Percentiles rank a stretch among this genome's conserved stretches.
Evolutionary conservation across 805 yeast genomes (phyloP).

Genomic region (Geotrichum ghanense): DNA sequence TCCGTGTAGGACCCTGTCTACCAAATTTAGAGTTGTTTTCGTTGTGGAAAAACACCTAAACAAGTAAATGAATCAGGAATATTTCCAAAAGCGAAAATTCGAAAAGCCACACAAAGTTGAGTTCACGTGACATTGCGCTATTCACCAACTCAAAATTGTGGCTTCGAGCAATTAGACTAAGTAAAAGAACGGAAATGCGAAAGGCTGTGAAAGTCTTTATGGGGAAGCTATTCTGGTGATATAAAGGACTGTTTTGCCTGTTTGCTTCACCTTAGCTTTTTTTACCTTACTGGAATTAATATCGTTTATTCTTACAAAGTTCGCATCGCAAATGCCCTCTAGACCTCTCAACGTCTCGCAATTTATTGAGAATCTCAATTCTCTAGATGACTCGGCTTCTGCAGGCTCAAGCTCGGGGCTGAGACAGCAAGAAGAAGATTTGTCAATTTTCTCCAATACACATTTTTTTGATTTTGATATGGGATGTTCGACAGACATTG

Average conservation of each 20-base stretch:
- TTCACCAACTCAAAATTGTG: neutral
- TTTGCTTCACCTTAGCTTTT: neutral
- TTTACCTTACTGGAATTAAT: neutral
- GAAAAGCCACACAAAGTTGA: too few species aligned
- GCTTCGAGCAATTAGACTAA: neutral
- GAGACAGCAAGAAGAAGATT: conserved; percentile 24
- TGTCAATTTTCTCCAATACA: conserved; percentile 31
- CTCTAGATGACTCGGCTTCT: conserved; percentile 21
- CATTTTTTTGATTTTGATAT: conserved; percentile 34
- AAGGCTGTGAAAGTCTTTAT: neutral
- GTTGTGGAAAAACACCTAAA: too few species aligned
- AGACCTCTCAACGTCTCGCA: conserved; percentile 22
- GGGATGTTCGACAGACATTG: conserved; percentile 32
- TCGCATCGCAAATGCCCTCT: neutral
- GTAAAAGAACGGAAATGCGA: neutral
- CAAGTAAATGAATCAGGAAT: too few species aligned
- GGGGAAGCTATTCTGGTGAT: neutral
- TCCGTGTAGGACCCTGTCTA: too few species aligned
- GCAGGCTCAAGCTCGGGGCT: conserved; percentile 2
- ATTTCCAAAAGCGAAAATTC: too few species aligned
- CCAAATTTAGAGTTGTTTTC: too few species aligned
- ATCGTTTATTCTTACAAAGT: neutral
- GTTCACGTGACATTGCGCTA: conserved; percentile 1
- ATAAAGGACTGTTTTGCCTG: neutral
- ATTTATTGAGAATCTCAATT: conserved; percentile 24